phyloP scores from a whole-genome alignment of 768 basidiomycete genomes.

The Rickenella mellea region DNA sequence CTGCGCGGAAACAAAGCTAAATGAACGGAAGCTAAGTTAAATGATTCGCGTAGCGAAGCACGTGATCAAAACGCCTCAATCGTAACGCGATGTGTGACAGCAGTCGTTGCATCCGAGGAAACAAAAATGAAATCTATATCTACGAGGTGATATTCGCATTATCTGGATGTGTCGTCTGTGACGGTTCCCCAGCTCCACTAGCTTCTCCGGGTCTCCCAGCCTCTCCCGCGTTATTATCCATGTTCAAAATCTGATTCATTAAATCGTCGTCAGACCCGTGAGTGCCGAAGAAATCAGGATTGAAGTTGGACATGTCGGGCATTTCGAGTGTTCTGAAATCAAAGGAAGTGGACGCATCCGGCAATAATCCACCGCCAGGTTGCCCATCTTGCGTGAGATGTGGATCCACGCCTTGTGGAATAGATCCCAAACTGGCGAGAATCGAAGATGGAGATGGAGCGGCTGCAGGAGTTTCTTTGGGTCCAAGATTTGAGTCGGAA shows the following conservation, averaged over 20 bases:
- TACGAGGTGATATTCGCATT: background rate
- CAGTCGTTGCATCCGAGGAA: background rate
- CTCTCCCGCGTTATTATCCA: background rate
- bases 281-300: background rate
- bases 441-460: constrained; percentile 31
- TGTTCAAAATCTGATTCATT: background rate
- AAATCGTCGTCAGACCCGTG: background rate
- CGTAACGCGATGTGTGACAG: background rate
- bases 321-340: background rate
- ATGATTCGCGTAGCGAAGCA: too few relatives aligned
- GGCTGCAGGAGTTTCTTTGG: constrained; percentile 11
- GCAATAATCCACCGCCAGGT: background rate
- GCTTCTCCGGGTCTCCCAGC: background rate
- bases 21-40: constrained; percentile 2
- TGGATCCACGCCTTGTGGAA: constrained; percentile 6
- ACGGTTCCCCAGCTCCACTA: background rate
- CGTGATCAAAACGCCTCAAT: background rate
- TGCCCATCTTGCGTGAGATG: background rate
- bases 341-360: background rate
- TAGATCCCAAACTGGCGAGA: constrained; percentile 35
- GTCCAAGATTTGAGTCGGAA: background rate
- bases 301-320: background rate
- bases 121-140: background rate
- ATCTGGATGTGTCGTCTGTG: background rate
- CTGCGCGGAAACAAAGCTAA: too few relatives aligned